Percentiles rank a stretch among this genome's conserved stretches.
These are phyloP conservation scores for Ampelomyces quisqualis DNA, from an alignment of 2,329 filamentous ascomycete species.

Conservation along the genomic window DNA sequence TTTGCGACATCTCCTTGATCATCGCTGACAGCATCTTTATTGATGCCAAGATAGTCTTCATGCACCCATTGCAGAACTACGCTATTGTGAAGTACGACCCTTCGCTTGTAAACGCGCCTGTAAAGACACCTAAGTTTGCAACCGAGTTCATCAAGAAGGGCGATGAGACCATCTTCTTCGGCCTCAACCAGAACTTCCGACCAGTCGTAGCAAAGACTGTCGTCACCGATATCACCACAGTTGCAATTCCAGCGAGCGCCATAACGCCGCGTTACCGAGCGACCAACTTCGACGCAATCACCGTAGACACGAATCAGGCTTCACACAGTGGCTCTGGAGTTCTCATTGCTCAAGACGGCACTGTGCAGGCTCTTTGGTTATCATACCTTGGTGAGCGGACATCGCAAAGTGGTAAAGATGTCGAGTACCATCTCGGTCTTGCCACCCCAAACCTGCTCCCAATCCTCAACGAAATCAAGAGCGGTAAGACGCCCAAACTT, in stretches of 20 bases:
- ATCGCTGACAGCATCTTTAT: conserved; percentile 96
- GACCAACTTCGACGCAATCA: conserved; percentile 95
- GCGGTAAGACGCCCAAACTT: conserved; percentile 74
- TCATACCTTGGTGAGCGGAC: conserved; percentile 93
- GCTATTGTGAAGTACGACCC: conserved; percentile 94
- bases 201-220: conserved; percentile 92
- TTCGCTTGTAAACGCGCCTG: conserved; percentile 86
- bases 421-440: conserved; percentile 93
- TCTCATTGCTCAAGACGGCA: conserved; percentile 82
- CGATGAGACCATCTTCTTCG: conserved; percentile 91
- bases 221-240: conserved; percentile 95
- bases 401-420: conserved; percentile 76
- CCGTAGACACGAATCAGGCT: conserved; percentile 88
- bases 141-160: conserved; percentile 84
- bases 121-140: conserved; percentile 83
- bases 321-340: conserved; percentile 93
- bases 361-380: conserved; percentile 92
- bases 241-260: conserved; percentile 91
- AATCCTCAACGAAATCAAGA: conserved; percentile 82
- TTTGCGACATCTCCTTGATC: conserved; percentile 94
- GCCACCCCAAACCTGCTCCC: conserved; percentile 85
- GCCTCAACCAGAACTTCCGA: conserved; percentile 94
- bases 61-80: conserved; percentile 97
- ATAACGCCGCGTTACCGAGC: conserved; percentile 90
- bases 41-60: conserved; percentile 89